Conservation (phyloP, 805 yeast genomes). For the Candida germanica region DNA sequence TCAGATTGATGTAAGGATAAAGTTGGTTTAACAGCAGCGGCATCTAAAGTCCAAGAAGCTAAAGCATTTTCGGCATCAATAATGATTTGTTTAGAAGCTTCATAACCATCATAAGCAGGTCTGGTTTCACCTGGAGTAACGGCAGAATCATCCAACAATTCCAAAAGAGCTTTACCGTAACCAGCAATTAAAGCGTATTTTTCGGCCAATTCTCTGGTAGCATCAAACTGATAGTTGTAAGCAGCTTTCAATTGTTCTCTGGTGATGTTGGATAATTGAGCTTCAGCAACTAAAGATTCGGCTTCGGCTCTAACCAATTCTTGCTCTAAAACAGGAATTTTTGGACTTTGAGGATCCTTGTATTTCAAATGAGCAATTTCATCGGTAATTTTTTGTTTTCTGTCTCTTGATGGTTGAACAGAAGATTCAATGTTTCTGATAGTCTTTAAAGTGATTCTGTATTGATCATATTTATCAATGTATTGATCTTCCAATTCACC, state of each 20-base stretch:
- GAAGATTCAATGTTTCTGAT: slow-evolving; percentile 96
- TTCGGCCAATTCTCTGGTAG: slow-evolving; percentile 91
- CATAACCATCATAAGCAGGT: slow-evolving; percentile 97
- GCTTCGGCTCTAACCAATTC: slow-evolving; percentile 99
- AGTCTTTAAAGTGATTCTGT: slow-evolving; percentile 91
- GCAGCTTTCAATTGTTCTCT: slow-evolving; percentile 98
- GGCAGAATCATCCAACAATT: slow-evolving; percentile 92
- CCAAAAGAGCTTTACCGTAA: slow-evolving; percentile 95
- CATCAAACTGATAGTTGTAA: slow-evolving; percentile 93
- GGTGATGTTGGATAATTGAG: slow-evolving; percentile 96
- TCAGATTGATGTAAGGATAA: slow-evolving; percentile 75
- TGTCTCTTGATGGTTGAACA: slow-evolving; percentile 97
- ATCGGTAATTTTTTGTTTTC: slow-evolving; percentile 96
- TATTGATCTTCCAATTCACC: slow-evolving; percentile 98
- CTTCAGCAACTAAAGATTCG: slow-evolving; percentile 97
- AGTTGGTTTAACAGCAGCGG: slow-evolving; percentile 92
- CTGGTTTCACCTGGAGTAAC: slow-evolving; percentile 99
- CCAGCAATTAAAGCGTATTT: slow-evolving; percentile 97
- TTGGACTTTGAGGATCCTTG: slow-evolving; percentile 97
- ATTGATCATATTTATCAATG: slow-evolving; percentile 97
- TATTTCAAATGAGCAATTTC: slow-evolving; percentile 96
- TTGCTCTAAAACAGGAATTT: slow-evolving; percentile 93
- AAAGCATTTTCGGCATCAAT: slow-evolving; percentile 95
- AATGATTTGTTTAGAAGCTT: slow-evolving; percentile 96
- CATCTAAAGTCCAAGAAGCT: slow-evolving; percentile 94